Evolutionary conservation across 208 protist genomes (phyloP).

Genomic region (Acanthamoeba healyi): DNA sequence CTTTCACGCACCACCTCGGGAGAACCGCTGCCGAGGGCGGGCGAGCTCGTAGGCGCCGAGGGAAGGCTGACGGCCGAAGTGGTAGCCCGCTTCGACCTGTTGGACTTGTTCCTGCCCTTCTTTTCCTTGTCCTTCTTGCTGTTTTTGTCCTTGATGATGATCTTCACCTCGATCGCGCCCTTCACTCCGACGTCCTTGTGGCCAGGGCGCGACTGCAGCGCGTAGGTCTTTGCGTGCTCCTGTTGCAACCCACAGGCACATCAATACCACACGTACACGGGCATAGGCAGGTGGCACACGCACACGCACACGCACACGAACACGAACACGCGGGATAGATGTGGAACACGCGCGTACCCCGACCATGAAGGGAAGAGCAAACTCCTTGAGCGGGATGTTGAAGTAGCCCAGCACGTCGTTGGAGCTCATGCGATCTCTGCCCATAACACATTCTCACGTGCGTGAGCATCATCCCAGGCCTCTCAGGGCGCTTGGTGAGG

Average conservation of each 20-base stretch:
- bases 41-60: not conserved
- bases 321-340: not conserved
- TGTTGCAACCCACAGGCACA: not conserved
- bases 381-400: constrained; percentile 32
- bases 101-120: not conserved
- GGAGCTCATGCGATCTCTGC: constrained; percentile 35
- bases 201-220: not conserved
- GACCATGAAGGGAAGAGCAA: constrained; percentile 53
- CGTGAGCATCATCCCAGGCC: no score
- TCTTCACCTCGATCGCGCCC: constrained; percentile 51
- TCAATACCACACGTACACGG: not conserved
- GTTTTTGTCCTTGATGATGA: constrained; percentile 58
- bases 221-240: constrained; percentile 24
- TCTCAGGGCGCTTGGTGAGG: no score
- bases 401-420: constrained; percentile 37
- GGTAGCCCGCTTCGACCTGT: not conserved
- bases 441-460: not conserved
- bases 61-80: not conserved
- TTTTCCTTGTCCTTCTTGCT: constrained; percentile 28
- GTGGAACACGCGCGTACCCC: not conserved
- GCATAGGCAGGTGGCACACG: not conserved
- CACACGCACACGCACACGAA: not conserved
- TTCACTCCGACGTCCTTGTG: constrained; percentile 54
- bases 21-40: not conserved
- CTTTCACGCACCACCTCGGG: not conserved